Evolutionary conservation across 306 rosid species (phyloP).

Genomic region (Castanospermum australe): DNA sequence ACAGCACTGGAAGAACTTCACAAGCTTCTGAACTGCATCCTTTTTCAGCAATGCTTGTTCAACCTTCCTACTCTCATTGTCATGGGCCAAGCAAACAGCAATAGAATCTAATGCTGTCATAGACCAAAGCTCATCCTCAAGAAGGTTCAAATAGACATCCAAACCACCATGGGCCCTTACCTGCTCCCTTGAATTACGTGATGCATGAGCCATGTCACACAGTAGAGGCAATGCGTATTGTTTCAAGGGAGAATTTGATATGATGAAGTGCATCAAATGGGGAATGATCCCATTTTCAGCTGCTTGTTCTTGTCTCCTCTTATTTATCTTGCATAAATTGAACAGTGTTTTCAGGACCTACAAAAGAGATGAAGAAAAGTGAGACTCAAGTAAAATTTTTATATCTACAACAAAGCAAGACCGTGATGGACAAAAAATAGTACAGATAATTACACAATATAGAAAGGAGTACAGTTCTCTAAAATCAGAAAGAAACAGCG

Average conservation of each 20-base stretch:
- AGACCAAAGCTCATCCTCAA: conserved; percentile 93
- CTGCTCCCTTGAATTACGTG: conserved; percentile 98
- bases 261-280: conserved; percentile 89
- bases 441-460: background rate
- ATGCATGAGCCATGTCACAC: conserved; percentile 99
- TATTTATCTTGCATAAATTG: conserved; percentile 97
- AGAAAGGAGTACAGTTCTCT: background rate
- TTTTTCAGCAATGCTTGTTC: conserved; percentile 92
- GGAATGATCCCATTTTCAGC: conserved; percentile 99
- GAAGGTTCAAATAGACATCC: conserved; percentile 96
- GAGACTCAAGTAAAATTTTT: conserved; percentile 25
- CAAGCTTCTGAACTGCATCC: conserved; percentile 96
- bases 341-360: conserved; percentile 93
- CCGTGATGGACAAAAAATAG: background rate
- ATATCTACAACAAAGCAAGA: background rate
- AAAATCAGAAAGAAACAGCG: background rate
- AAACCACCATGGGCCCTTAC: conserved; percentile 98
- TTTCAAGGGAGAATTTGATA: conserved; percentile 87
- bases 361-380: conserved; percentile 24
- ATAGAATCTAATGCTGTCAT: conserved; percentile 96
- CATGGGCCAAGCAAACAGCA: conserved; percentile 96
- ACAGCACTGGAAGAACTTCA: conserved; percentile 93
- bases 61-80: conserved; percentile 90
- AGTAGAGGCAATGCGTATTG: conserved; percentile 87
- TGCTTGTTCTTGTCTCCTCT: conserved; percentile 99